Evolutionary conservation across 495 filamentous ascomycete species (phyloP).

Genomic region (Acidomyces sp.): DNA sequence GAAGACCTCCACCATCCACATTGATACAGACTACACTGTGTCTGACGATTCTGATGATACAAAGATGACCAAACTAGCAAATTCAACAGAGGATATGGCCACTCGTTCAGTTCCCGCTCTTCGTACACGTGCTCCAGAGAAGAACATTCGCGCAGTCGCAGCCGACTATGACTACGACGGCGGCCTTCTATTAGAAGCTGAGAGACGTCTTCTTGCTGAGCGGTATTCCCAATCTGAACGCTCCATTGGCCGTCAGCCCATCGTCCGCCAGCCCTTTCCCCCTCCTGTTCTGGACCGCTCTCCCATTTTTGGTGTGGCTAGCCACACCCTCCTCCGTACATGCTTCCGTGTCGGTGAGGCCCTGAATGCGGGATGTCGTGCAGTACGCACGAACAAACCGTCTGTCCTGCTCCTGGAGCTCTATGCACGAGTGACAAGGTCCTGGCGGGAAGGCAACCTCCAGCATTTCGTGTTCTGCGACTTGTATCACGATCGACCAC

Average conservation of each 20-base stretch:
- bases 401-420: constrained; percentile 46
- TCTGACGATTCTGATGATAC: constrained; percentile 15
- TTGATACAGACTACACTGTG: constrained; percentile 2
- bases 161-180: constrained; percentile 15
- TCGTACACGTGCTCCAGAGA: constrained; percentile 8
- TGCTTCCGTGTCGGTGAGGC: constrained; percentile 51
- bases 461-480: constrained; percentile 49
- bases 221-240: not conserved
- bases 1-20: not conserved
- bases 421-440: constrained; percentile 43
- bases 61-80: constrained; percentile 17
- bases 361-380: constrained; percentile 32
- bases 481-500: constrained; percentile 42
- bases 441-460: constrained; percentile 36
- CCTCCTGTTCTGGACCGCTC: constrained; percentile 36
- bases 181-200: constrained; percentile 9
- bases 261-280: constrained; percentile 40
- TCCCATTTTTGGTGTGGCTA: constrained; percentile 38
- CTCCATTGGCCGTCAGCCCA: constrained; percentile 17
- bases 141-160: constrained; percentile 13
- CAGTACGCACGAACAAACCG: constrained; percentile 31
- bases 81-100: constrained; percentile 8
- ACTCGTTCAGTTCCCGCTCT: constrained; percentile 2
- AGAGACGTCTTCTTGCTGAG: constrained; percentile 10
- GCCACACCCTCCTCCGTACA: constrained; percentile 36